Base-by-base conservation (phyloP, 2,329 filamentous ascomycete genomes). In the Apiospora sp. region DNA sequence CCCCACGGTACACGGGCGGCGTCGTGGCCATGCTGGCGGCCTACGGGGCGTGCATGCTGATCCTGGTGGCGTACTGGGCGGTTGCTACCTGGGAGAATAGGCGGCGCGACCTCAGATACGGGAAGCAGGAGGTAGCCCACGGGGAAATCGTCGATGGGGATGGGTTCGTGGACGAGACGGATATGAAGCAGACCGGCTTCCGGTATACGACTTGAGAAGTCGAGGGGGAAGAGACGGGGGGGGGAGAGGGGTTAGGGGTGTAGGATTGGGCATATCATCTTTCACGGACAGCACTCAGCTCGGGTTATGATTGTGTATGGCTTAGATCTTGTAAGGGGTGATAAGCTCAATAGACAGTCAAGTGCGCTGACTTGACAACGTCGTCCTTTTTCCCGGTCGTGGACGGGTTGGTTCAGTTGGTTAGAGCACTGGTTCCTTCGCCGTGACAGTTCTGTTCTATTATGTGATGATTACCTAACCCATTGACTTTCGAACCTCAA, bases 1-100 rank as follows among this genome's bases (percentile, higher is more conserved):
- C 83, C 1, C 83, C 83, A 0, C 80, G 76, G 58, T 84, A 84
- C 69, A 82, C 79, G 1, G 79, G 80, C 10, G 81, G 82, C 2
- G 81, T 83, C 34, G 74, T 82, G 37, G 77, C 81, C 4, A 83
- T 83, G 81, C 71, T 83, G 27, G 75, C 76, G 1, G 79, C 80
- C 51, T 83, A 82, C 69, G 81, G 81, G 72, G 75, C 75, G 12
- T 80, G 79, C 49, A 80, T 83, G 67, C 67, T 76, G 12, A 72
- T 83, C 27, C 77, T 83, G 67, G 73, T 76, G 1, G 64, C 73
- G 1, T 83, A 83, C 71, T 83, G 80, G 78, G 37, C 76, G 19
- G 44, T 81, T 24, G 78, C 79, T 0, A 46, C 74, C 2, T 72
- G 67, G 37, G 76, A 79, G 67, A 79, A 79, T 34, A 78, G 76